Base-by-base conservation (phyloP, 352 stramenopile genomes). In the Globisporangium echinulatum region DNA sequence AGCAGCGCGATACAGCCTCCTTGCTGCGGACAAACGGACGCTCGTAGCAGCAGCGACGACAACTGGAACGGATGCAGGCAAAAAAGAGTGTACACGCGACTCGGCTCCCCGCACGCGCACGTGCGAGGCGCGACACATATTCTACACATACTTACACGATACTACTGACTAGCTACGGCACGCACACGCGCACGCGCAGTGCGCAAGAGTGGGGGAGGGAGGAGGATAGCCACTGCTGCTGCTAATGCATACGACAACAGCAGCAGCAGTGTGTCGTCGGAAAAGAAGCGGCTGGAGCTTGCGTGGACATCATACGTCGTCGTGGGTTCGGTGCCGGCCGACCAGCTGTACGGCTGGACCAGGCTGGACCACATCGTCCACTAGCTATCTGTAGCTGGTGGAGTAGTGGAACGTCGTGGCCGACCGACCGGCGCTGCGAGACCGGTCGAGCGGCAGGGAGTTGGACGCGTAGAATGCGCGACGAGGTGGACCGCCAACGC, bases 381-480 rank as follows among this genome's bases (percentile, higher is more conserved):
- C 40, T 33, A 61, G 36, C 51, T 67, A 69, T 37, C 63, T 51
- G 49, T 67, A 66, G 49, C 61, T 67, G 60, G 56, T 55, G 59
- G 49, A 52, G 46, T 67, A 55, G 36, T 59, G 50, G 53, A 82
- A 75, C 49, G 72, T 66, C 25, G 54, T 52, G 17, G 71, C 71
- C 46, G 63, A 58, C 36, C 77, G 72, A 57, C 72, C 71, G 52
- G 68, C 62, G 37, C 72, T 85, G 8, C 78, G 63, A 46, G 75
- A 83, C 44, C 78, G 78, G 62, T 88, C 78, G 44, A 78, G 55
- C 8, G 75, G 71, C 56, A 88, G 46, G 14, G 78, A 86, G 25
- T 11, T 79, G 13, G 73, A 82, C 61, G 79, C 64, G 53, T 79
- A 74, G 54, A 84, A 85, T 8, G 61, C 54, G 36, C 72, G 64